These are phyloP conservation scores for Wickerhamiella nectarea DNA, from an alignment of 805 yeast genomes.

Conservation along the genomic window DNA sequence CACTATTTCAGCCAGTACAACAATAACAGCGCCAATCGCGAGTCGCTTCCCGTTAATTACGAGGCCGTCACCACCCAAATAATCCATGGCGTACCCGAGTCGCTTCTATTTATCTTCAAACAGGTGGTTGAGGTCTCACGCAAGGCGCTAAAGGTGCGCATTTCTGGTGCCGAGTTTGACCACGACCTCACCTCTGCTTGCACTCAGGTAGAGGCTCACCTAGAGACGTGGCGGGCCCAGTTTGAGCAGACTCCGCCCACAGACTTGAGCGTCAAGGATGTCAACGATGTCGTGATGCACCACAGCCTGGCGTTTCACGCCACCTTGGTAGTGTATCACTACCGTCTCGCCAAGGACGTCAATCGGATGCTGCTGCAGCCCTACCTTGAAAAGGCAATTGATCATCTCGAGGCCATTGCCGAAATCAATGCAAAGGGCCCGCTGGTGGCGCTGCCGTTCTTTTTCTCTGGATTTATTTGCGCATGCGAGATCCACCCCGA, in stretches of 20 bases:
- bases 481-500: conserved; percentile 60
- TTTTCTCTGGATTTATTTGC: conserved; percentile 84
- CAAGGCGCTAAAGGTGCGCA: conserved; percentile 40
- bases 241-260: conserved; percentile 29
- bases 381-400: conserved; percentile 45
- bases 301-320: conserved; percentile 70
- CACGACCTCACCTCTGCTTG: conserved; percentile 14
- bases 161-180: conserved; percentile 11
- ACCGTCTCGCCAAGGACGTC: conserved; percentile 44
- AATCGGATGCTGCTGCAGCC: conserved; percentile 46
- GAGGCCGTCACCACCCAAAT: conserved; percentile 49
- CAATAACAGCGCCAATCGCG: background rate
- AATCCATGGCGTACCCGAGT: conserved; percentile 72
- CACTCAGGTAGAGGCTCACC: conserved; percentile 34
- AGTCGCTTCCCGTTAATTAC: conserved; percentile 9
- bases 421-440: conserved; percentile 32
- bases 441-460: conserved; percentile 56
- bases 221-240: conserved; percentile 58
- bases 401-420: conserved; percentile 51
- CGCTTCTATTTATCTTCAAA: conserved; percentile 56
- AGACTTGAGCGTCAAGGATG: conserved; percentile 16
- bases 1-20: conserved; percentile 19
- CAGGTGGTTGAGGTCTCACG: conserved; percentile 57
- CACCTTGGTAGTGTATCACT: conserved; percentile 57
- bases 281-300: conserved; percentile 59